Evolutionary conservation across 2,329 filamentous ascomycete genomes (phyloP), one percentile per base, ranked within the genome.

Genomic region (Blumeriella jaapii): DNA sequence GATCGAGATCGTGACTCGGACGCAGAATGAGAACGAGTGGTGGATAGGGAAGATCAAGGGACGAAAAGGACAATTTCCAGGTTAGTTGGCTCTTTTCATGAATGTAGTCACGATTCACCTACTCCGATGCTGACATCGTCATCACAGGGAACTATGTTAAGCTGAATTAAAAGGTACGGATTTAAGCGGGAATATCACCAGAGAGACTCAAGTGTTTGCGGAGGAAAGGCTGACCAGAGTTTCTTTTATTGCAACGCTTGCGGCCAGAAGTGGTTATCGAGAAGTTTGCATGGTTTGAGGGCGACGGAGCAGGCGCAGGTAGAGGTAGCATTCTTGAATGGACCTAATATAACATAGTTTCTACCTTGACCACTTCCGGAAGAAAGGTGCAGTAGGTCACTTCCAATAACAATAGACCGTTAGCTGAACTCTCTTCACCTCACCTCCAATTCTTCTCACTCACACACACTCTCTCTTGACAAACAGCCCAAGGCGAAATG

Each of bases 11-110:
- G 58, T 91, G 2, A 70, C 69, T 41, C 71, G 83, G 48, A 93
- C 85, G n/a, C 68, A 72, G 44, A 95, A 94, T 52, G 78, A 84
- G 33, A 96, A 98, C 50, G 91, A 98, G 60, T 98, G 91, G 91
- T 98, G 91, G 91, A 78, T 70, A 6, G 91, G 91, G 23, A 82
- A 75, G 55, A 56, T 93, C 35, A 68, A 80, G 40, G 85, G 82
- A 31, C 80, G 79, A 61, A 67, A 82, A 54, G 91, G 91, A 16
- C 89, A 96, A 55, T 98, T 98, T 58, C 91, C 91, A 62, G 91
- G 91, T 94, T 68, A 56, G 74, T 42, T 26, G 18, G 17, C 10
- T 13, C 3, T 16, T 6, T 24, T 22, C 12, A 26, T 12, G 7
- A 29, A 27, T 29, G 19, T 29, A 31, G 3, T 11, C 10, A 35